Base-by-base conservation (phyloP, 2,329 filamentous ascomycete species). In the Ophiostoma himal-ulmi region DNA sequence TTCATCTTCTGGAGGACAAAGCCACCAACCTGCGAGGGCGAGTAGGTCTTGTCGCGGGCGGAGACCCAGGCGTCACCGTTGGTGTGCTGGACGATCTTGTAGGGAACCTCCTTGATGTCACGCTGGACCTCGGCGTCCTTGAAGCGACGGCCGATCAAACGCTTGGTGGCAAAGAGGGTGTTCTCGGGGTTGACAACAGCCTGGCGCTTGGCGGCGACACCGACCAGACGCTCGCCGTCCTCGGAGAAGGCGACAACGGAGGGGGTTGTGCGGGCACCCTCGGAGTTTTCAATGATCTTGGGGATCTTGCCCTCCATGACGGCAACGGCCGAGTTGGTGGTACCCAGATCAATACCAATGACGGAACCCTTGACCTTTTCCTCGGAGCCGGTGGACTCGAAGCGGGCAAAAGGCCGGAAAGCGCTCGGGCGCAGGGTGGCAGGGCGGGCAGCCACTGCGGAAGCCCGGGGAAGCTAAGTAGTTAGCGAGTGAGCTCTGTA, bases 1-100 rank as follows among this genome's bases (percentile, higher is more conserved):
- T 96, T 97, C 94, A 97, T 97, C 89, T 98, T 97, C 82, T 86
- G 91, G 76, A 98, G 87, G 81, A 98, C 87, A 93, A 97, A 97
- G 76, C 94, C 94, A 87, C 94, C 94, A 74, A 98, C 92, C 83
- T 98, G 94, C n/a, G 94, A 97, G 71, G 94, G 94, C 75, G 94
- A 92, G 73, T 93, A 97, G 82, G 97, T 93, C 83, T 97, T 94
- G 86, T 97, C 94, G 72, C 94, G 94, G 73, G 93, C 96, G 89
- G 97, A 97, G 74, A 85, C 85, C 89, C 97, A 97, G 79, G 82
- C 85, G 88, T 97, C 94, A 80, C 93, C 94, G 90, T 97, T 96
- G 91, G 88, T 75, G 97, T 86, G 52, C n/a, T 57, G n/a, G 22
- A 97, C 90, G 76, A 98, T 97, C 89, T 97, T 97, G 88, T 97